phyloP scores from a whole-genome alignment of 2,329 filamentous ascomycete genomes.

The Hypoxylon sp. region DNA sequence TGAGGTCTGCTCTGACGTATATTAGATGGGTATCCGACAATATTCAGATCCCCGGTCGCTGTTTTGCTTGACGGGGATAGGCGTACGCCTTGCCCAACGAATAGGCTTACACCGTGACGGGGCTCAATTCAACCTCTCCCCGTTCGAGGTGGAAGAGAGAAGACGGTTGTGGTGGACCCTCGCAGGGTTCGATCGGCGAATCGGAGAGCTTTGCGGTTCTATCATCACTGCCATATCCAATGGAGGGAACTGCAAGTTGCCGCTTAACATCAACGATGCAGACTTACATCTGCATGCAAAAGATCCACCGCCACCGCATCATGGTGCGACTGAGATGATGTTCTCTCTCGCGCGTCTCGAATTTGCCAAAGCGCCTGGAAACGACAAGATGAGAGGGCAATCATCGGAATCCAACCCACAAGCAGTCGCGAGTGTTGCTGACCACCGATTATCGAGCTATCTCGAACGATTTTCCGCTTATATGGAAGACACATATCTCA shows the following conservation, averaged over 20 bases:
- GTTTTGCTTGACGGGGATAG: conserved; percentile 74
- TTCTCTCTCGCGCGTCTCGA: conserved; percentile 72
- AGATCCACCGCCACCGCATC: conserved; percentile 64
- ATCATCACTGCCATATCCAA: conserved; percentile 70
- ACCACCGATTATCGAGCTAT: conserved; percentile 65
- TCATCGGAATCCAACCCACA: conserved; percentile 57
- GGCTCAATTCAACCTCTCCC: conserved; percentile 63
- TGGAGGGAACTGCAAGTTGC: conserved; percentile 68
- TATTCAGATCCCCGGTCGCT: conserved; percentile 73
- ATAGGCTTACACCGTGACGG: conserved; percentile 78
- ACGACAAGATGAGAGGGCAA: conserved; percentile 59
- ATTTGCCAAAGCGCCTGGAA: conserved; percentile 68
- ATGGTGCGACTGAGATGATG: conserved; percentile 71
- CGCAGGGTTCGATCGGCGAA: conserved; percentile 76
- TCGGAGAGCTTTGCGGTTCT: conserved; percentile 76
- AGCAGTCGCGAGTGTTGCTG: conserved; percentile 64
- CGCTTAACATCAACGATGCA: conserved; percentile 74
- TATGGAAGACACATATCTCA: conserved; percentile 70
- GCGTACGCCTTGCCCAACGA: conserved; percentile 76
- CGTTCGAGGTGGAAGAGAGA: conserved; percentile 78
- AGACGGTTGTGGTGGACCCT: conserved; percentile 82
- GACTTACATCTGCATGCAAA: conserved; percentile 72
- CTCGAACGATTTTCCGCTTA: conserved; percentile 69
- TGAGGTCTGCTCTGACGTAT: conserved; percentile 49
- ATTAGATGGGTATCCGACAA: conserved; percentile 69